A percentile compares a stretch with the other conserved stretches of the same genome.
Conservation (phyloP, 768 basidiomycete species). For the Termitomyces sp. region DNA sequence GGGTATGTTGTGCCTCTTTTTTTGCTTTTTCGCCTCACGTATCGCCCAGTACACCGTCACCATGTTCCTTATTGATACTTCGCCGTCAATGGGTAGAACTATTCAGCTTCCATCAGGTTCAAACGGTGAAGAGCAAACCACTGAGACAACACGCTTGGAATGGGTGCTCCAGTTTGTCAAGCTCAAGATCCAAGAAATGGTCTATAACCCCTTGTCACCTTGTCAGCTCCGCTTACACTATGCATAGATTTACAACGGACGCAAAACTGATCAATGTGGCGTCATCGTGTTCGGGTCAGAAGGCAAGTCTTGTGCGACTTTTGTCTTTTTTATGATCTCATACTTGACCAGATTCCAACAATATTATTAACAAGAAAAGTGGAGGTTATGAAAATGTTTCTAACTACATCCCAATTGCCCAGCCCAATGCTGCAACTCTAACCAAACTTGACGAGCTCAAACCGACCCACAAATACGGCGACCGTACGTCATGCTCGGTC, state of each 20-base stretch:
- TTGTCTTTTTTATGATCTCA: constrained; percentile 1
- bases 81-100: constrained; percentile 76
- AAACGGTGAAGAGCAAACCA: constrained; percentile 43
- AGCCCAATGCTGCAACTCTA: constrained; percentile 64
- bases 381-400: constrained; percentile 73
- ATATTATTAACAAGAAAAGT: constrained; percentile 53
- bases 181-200: constrained; percentile 91
- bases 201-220: constrained; percentile 18
- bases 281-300: constrained; percentile 85
- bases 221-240: not conserved
- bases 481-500: constrained; percentile 46
- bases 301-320: constrained; percentile 30
- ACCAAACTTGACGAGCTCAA: constrained; percentile 58
- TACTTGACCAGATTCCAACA: constrained; percentile 51
- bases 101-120: constrained; percentile 54
- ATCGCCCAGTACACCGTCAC: constrained; percentile 70
- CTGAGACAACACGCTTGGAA: constrained; percentile 74
- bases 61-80: constrained; percentile 88
- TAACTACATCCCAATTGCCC: constrained; percentile 65
- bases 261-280: constrained; percentile 95
- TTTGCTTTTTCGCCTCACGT: constrained; percentile 12
- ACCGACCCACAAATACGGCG: constrained; percentile 55
- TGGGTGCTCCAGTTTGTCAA: constrained; percentile 85
- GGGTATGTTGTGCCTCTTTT: constrained; percentile 42
- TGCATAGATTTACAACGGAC: constrained; percentile 77